These are phyloP conservation scores for Phlyctochytrium bullatum DNA, from an alignment of 192 early-diverging fungal species.

Conservation along the genomic window DNA sequence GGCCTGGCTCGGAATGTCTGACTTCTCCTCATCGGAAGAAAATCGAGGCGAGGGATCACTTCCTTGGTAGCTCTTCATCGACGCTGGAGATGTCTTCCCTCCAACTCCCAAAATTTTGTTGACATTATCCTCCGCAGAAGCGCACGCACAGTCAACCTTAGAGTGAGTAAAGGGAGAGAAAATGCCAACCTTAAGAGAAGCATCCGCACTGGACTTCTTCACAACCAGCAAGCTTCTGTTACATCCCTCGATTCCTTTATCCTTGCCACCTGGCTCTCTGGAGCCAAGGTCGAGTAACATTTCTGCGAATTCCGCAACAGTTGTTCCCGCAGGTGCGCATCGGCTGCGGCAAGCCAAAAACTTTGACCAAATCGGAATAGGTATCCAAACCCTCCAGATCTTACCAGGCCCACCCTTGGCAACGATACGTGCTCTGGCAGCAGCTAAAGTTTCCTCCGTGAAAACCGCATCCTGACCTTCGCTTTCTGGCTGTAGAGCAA, in stretches of 20 bases:
- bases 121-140: background rate
- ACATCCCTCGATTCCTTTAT: background rate
- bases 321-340: constrained; percentile 1
- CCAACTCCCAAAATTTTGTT: background rate
- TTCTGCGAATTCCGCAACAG: background rate
- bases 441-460: background rate
- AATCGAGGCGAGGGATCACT: too few relatives aligned
- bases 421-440: background rate
- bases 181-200: background rate
- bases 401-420: background rate
- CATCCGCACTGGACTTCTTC: background rate
- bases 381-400: constrained; percentile 9
- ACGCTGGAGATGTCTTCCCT: background rate
- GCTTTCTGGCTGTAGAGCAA: background rate
- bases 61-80: background rate
- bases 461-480: background rate
- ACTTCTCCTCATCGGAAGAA: too few relatives aligned
- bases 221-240: background rate
- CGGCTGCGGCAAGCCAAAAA: background rate
- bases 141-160: background rate
- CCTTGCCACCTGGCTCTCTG: background rate
- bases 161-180: background rate
- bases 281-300: background rate
- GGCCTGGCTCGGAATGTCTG: background rate
- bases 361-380: background rate